Evolutionary conservation across 805 yeast species (phyloP).

Genomic region (Novakomyces olei): DNA sequence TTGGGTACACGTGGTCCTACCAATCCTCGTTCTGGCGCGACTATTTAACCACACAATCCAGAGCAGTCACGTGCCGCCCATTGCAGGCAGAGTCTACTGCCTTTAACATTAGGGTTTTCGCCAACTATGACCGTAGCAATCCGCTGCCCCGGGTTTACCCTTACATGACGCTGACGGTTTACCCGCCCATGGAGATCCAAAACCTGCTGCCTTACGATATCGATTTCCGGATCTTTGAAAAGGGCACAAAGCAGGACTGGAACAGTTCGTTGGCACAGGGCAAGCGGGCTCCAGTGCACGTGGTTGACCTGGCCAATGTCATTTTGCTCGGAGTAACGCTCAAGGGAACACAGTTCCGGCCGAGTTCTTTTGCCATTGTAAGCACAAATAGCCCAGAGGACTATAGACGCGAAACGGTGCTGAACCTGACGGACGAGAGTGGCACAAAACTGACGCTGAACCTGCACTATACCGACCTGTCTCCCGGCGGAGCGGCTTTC

Average conservation of each 20-base stretch:
- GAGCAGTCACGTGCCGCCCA: slow-evolving; percentile 6
- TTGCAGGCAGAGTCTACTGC: slow-evolving; percentile 19
- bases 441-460: slow-evolving; percentile 47
- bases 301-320: slow-evolving; percentile 49
- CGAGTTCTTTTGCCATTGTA: slow-evolving; percentile 56
- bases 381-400: slow-evolving; percentile 27
- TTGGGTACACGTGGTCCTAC: slow-evolving; percentile 45
- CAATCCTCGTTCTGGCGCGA: slow-evolving; percentile 44
- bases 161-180: slow-evolving; percentile 49
- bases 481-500: slow-evolving; percentile 34
- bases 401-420: slow-evolving; percentile 31
- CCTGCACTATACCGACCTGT: slow-evolving; percentile 32
- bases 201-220: slow-evolving; percentile 70
- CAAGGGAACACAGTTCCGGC: slow-evolving; percentile 32
- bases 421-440: slow-evolving; percentile 33
- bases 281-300: slow-evolving; percentile 50
- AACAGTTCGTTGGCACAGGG: slow-evolving; percentile 41
- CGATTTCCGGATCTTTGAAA: slow-evolving; percentile 53
- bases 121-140: slow-evolving; percentile 39
- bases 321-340: slow-evolving; percentile 42
- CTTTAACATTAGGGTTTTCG: slow-evolving; percentile 54
- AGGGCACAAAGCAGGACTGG: slow-evolving; percentile 46
- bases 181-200: slow-evolving; percentile 71
- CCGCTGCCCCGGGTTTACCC: slow-evolving; percentile 62
- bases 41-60: slow-evolving; percentile 17